Evolutionary conservation across 495 filamentous ascomycete species (phyloP).

Genomic region (Lineolata rhizophorae): DNA sequence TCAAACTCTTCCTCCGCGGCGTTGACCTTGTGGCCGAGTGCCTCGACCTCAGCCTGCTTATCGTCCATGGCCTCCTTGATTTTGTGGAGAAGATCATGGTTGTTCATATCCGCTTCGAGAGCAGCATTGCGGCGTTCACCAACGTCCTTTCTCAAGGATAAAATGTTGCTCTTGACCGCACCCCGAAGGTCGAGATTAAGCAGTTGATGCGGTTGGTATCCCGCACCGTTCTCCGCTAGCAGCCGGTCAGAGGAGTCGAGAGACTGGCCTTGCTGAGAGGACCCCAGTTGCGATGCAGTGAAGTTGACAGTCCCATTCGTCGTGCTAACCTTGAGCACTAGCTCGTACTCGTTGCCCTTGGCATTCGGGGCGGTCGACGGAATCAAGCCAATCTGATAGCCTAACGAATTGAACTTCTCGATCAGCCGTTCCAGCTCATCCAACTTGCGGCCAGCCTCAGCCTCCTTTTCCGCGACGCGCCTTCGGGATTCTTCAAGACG

Average conservation of each 20-base stretch:
- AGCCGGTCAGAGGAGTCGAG: slow-evolving; percentile 37
- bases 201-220: slow-evolving; percentile 74
- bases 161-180: slow-evolving; percentile 54
- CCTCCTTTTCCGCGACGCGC: slow-evolving; percentile 61
- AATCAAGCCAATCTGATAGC: slow-evolving; percentile 80
- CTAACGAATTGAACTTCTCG: slow-evolving; percentile 77
- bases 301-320: slow-evolving; percentile 57
- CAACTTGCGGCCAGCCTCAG: slow-evolving; percentile 58
- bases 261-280: slow-evolving; percentile 22
- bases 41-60: slow-evolving; percentile 75
- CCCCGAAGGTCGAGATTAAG: slow-evolving; percentile 71
- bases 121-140: slow-evolving; percentile 60
- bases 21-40: slow-evolving; percentile 63
- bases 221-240: slow-evolving; percentile 55
- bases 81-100: slow-evolving; percentile 73
- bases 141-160: slow-evolving; percentile 64
- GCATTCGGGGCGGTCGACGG: slow-evolving; percentile 68
- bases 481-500: slow-evolving; percentile 66
- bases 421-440: slow-evolving; percentile 75
- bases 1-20: slow-evolving; percentile 87
- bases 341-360: slow-evolving; percentile 63
- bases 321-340: slow-evolving; percentile 44
- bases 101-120: slow-evolving; percentile 73
- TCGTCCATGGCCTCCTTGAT: slow-evolving; percentile 92
- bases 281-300: slow-evolving; percentile 45